Conservation (phyloP, 169 alveolate genomes). For the Eimeria necatrix region DNA sequence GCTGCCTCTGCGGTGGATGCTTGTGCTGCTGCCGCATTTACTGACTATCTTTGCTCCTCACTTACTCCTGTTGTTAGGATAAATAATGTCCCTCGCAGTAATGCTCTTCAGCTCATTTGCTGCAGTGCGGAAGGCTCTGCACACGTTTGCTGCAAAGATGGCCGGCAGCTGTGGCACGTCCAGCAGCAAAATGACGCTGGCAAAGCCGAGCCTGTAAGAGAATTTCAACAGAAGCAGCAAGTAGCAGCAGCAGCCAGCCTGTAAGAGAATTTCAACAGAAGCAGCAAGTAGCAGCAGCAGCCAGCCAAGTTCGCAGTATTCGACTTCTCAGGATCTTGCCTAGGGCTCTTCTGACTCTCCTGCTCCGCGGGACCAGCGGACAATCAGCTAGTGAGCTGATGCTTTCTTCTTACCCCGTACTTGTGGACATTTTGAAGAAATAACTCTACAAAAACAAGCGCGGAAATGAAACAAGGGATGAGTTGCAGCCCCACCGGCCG, state of each 20-base stretch:
- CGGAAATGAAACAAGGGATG: too few relatives aligned
- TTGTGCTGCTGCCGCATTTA: too few relatives aligned
- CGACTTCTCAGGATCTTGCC: background rate
- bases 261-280: background rate
- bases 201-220: conserved; percentile 53
- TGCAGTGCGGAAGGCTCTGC: background rate
- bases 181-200: conserved; percentile 40
- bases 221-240: background rate
- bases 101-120: conserved; percentile 16
- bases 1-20: too few relatives aligned
- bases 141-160: conserved; percentile 44
- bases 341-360: background rate
- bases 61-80: conserved; percentile 57
- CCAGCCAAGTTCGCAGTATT: background rate
- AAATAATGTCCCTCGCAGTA: background rate
- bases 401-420: background rate
- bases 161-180: conserved; percentile 73
- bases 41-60: too few relatives aligned
- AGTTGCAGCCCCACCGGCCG: too few relatives aligned
- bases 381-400: background rate
- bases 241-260: background rate
- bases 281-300: background rate
- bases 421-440: background rate
- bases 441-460: background rate
- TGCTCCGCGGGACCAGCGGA: background rate